Conservation (phyloP, 768 basidiomycete species). For the Neoboletus subvelutipes region DNA sequence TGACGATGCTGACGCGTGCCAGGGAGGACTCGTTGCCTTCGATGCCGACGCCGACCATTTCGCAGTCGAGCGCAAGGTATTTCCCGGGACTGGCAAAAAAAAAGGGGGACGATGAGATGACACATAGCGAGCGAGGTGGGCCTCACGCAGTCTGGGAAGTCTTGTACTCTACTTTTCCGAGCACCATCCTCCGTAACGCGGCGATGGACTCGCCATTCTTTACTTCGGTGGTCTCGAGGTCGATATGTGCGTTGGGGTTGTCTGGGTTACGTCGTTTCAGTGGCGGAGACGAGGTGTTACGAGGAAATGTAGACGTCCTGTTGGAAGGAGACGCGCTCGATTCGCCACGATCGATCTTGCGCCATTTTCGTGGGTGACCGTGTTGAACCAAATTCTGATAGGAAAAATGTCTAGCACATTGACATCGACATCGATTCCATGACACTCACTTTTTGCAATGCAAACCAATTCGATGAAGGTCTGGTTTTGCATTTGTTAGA, state of each 20-base stretch:
- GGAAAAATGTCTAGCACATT: not conserved
- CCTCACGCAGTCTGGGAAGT: conserved; percentile 47
- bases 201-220: conserved; percentile 51
- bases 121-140: not conserved
- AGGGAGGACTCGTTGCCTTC: conserved; percentile 16
- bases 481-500: conserved; percentile 6
- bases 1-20: conserved; percentile 53
- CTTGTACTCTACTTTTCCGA: conserved; percentile 43
- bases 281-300: conserved; percentile 9
- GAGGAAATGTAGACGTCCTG: not conserved
- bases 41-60: conserved; percentile 19
- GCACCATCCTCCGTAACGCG: conserved; percentile 51
- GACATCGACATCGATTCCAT: not conserved
- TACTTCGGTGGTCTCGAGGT: conserved; percentile 25
- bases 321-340: not conserved
- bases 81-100: conserved; percentile 47
- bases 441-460: conserved; percentile 48
- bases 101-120: conserved; percentile 9
- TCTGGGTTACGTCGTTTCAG: not conserved
- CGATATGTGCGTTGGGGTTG: conserved; percentile 9
- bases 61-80: conserved; percentile 26
- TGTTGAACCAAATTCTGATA: conserved; percentile 10
- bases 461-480: conserved; percentile 60
- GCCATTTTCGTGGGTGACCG: conserved; percentile 16
- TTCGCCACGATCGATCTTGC: conserved; percentile 15